phyloP scores from a whole-genome alignment of 2,329 filamentous ascomycete species.

The Penicillium sp. region DNA sequence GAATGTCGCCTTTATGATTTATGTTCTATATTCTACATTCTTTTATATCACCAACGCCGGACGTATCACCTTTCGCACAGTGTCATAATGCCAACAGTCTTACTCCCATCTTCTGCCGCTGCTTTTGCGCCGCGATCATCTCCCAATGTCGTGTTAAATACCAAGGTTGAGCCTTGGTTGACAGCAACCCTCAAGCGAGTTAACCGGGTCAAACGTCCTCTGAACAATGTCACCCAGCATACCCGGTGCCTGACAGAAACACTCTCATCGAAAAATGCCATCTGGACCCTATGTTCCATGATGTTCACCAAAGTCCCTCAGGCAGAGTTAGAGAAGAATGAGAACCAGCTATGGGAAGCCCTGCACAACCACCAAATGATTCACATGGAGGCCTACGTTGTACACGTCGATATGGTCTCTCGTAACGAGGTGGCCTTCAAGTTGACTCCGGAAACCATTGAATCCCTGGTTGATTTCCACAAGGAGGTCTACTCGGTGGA shows the following conservation, averaged over 20 bases:
- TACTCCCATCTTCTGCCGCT: slow-evolving; percentile 91
- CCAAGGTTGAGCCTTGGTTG: slow-evolving; percentile 93
- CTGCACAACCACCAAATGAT: slow-evolving; percentile 90
- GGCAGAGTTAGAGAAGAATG: slow-evolving; percentile 75
- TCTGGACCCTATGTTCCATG: slow-evolving; percentile 90
- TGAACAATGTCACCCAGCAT: slow-evolving; percentile 96
- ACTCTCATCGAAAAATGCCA: slow-evolving; percentile 80
- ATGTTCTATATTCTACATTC: slow-evolving; percentile 25
- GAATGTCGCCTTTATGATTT: slow-evolving; percentile 40
- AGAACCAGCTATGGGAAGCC: slow-evolving; percentile 78
- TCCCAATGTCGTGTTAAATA: slow-evolving; percentile 89
- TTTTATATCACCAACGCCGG: slow-evolving; percentile 40
- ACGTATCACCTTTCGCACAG: slow-evolving; percentile 53
- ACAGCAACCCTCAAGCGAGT: slow-evolving; percentile 95
- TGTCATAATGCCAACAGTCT: slow-evolving; percentile 78
- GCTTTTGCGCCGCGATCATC: slow-evolving; percentile 92
- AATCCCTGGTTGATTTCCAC: slow-evolving; percentile 89
- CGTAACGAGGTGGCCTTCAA: slow-evolving; percentile 98
- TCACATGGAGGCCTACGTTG: slow-evolving; percentile 94
- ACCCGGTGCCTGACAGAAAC: slow-evolving; percentile 93
- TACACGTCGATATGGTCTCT: slow-evolving; percentile 98
- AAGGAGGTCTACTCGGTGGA: slow-evolving; percentile 92
- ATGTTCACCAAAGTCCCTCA: slow-evolving; percentile 91
- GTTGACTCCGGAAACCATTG: slow-evolving; percentile 91
- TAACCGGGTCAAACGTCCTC: slow-evolving; percentile 91